phyloP scores from a whole-genome alignment of 305 asterid species.

The Fraxinus nigra region DNA sequence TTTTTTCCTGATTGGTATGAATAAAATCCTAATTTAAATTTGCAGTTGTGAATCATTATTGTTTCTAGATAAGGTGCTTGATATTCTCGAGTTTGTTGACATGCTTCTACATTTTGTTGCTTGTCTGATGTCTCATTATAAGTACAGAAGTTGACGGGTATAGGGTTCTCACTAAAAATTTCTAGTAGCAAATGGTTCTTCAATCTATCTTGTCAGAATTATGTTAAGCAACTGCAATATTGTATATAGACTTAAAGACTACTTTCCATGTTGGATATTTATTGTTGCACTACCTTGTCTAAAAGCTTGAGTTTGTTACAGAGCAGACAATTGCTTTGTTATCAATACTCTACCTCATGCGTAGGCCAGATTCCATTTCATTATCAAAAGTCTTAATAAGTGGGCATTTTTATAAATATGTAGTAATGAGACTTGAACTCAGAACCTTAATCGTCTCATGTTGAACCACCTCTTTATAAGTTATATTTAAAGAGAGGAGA shows the following conservation, averaged over 20 bases:
- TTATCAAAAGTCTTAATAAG: background rate
- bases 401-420: background rate
- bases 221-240: background rate
- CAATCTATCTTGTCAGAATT: background rate
- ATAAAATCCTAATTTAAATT: background rate
- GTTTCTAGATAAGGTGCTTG: background rate
- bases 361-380: background rate
- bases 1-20: background rate
- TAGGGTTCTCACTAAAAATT: background rate
- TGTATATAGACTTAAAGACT: background rate
- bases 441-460: background rate
- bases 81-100: background rate
- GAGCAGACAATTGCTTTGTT: background rate
- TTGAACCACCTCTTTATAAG: background rate
- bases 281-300: background rate
- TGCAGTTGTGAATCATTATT: background rate
- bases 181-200: constrained; percentile 4
- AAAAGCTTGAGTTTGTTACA: background rate
- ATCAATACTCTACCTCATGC: background rate
- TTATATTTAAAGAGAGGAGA: background rate
- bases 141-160: background rate
- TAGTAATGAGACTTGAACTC: background rate
- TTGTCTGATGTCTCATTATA: background rate
- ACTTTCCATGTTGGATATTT: background rate
- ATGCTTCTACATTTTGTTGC: constrained; percentile 1